Evolutionary conservation across 2,329 filamentous ascomycete genomes (phyloP), one percentile per base, ranked within the genome.

Genomic region (Claviceps sp.): DNA sequence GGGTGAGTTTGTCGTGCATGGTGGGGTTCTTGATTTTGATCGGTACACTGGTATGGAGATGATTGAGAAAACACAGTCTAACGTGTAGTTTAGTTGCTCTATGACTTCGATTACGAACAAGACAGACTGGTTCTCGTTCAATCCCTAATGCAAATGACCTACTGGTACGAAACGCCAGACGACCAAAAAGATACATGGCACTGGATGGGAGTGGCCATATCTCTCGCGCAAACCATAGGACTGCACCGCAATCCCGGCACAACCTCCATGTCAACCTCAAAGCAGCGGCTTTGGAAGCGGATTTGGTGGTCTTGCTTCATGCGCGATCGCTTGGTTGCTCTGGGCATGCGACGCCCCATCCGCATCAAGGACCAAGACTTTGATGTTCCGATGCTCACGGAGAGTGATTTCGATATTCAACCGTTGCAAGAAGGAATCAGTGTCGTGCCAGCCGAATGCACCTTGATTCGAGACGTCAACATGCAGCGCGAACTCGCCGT

Each of bases 251-350:
- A 95, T 61, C 88, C 89, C 2, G 72, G 70, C 20, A 85, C 83
- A 53, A 88, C 86, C 8, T 83, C 79, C 59, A 88, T 95, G 78
- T 78, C 85, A 41, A 68, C 72, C 3, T 76, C 79, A 50, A 85
- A 86, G 61, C 86, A 89, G 63, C 87, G 82, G 61, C 72, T 96
- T 49, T 95, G 90, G 86, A 95, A 95, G 70, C 79, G 90, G 50
- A 93, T 96, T 59, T 97, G 91, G 91, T 97, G 91, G 91, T 95
- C 87, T 37, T 94, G 88, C 57, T 95, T 95, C 63, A 95, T 95
- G 81, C 84, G 90, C 51, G 91, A 97, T 67, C 85, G 90, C 48
- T 76, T 96, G 43, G 89, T 96, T 56, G 91, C 91, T 2, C 73
- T 97, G 13, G 91, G 91, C 52, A 96, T 96, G 90, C 81, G 91